Base-by-base conservation (phyloP, 495 filamentous ascomycete genomes). In the Lophiotrema nucula region DNA sequence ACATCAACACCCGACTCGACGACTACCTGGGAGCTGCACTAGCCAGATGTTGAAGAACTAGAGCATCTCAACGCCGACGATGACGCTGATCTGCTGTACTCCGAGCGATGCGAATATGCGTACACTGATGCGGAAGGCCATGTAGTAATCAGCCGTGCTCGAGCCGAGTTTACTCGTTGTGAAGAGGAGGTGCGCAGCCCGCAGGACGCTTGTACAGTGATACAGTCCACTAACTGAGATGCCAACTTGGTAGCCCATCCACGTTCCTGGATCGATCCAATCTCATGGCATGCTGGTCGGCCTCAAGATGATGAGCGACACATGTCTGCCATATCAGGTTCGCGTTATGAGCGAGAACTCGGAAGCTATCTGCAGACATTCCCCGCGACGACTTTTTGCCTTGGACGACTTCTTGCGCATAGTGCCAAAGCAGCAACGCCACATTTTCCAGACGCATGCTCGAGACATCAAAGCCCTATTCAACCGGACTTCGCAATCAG, bases 231-330 rank as follows among this genome's bases (percentile, higher is more conserved):
- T n/a, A n/a, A n/a, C n/a, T n/a, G n/a, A n/a, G n/a, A n/a, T n/a
- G n/a, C n/a, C n/a, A n/a, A n/a, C n/a, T n/a, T n/a, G n/a, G n/a
- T n/a, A n/a, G 24, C 58, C 26, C 13, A 61, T 61, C 21, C 58
- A 44, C 15, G 55, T 26, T 15, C 58, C 50, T 6, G 50, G 58
- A 5, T 38, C 50, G 21, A 44, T 61, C 25, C 58, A 61, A 19
- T 47, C 58, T 5, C 51, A 61, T 31, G 58, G 58, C 5, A 61
- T 61, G 58, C 51, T 61, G 13, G 31, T 54, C 23, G 49, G 49
- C 19, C 44, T 61, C 16, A 43, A 61, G 19, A 38, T 28, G 16
- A 2, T 38, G 26, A 51, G 26, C 5, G 27, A 2, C 18, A 13
- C 28, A n/a, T n/a, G n/a, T 23, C n/a, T 33, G 3, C 45, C 33